phyloP scores from a whole-genome alignment of 2,329 filamentous ascomycete species.

The Colletotrichum euphorbiae region DNA sequence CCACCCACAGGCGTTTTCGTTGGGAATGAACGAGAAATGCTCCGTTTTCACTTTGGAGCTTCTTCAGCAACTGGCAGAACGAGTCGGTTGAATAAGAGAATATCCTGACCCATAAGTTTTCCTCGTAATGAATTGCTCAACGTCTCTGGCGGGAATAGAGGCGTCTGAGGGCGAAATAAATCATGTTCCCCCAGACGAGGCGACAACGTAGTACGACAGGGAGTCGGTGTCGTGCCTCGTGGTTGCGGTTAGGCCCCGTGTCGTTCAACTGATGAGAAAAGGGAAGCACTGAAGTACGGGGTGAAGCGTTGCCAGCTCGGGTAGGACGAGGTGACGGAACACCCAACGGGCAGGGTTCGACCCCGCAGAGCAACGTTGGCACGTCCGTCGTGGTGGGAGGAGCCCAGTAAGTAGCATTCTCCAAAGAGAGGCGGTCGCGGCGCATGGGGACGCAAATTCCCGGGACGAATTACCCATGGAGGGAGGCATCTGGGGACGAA shows the following conservation, averaged over 20 bases:
- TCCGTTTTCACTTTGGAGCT: no score
- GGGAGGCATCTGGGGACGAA: slow-evolving; percentile 24
- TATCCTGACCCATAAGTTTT: no score
- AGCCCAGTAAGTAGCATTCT: background rate
- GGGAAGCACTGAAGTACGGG: background rate
- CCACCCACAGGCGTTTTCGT: slow-evolving; percentile 10
- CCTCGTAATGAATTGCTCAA: background rate
- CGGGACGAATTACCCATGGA: slow-evolving; percentile 15
- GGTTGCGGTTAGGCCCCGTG: slow-evolving; percentile 13
- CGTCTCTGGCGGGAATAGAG: slow-evolving; percentile 4
- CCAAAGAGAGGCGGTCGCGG: slow-evolving; percentile 7
- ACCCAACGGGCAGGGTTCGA: slow-evolving; percentile 28
- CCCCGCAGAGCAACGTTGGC: slow-evolving; percentile 35
- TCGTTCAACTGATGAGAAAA: slow-evolving; percentile 19
- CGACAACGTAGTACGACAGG: slow-evolving; percentile 23
- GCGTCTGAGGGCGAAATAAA: background rate
- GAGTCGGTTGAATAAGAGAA: background rate
- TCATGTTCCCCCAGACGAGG: slow-evolving; percentile 22
- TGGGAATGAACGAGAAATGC: slow-evolving; percentile 4
- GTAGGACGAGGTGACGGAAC: slow-evolving; percentile 15
- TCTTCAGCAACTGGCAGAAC: background rate
- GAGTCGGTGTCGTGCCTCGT: slow-evolving; percentile 17
- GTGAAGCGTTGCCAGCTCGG: slow-evolving; percentile 14
- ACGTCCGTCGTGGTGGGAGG: slow-evolving; percentile 22
- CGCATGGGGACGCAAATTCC: slow-evolving; percentile 21